Base-by-base conservation (phyloP, 1,284 basidiomycete species). In the Fomitopsis pinicola region DNA sequence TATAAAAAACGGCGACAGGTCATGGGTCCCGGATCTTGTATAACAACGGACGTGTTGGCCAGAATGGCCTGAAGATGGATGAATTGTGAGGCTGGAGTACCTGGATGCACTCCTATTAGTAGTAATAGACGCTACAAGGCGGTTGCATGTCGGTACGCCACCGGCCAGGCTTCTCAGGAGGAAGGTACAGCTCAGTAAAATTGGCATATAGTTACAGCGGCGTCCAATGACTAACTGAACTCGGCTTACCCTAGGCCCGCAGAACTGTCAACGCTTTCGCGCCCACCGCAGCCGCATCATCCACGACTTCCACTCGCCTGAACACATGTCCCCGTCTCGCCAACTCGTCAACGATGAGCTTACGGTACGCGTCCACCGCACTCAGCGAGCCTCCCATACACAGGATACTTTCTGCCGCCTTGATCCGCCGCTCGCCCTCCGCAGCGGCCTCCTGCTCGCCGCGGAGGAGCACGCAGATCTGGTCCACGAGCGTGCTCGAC, bases 351-450 rank as follows among this genome's bases (percentile, higher is more conserved):
- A 90, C 68, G 3, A 93, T 74, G 65, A 92, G 69, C 22, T 80
- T 75, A 50, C 87, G 77, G 62, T 92, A 91, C 40, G 68, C 71
- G 56, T 80, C 78, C 2, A 89, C 72, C 0, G 86, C 83, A 1
- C 83, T 84, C 62, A 91, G 70, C n/a, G 88, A 90, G 3, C 89
- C 89, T 9, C 89, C 89, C 62, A 92, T 86, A 60, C 86, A 89
- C 15, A 92, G 67, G 1, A 92, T 80, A 30, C 82, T 79, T 1
- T 86, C 78, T 44, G 76, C 71, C 0, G 89, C 80, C 44, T 76
- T 76, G 53, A 90, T 78, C 0, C 78, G 76, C 9, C 76, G 77
- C 10, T 54, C 52, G 2, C 79, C 74, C 46, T 74, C 68, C 46
- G 61, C 58, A 17, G 33, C 58, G 0, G 58, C 30, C 33, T 58